Evolutionary conservation across 1,284 basidiomycete species (phyloP), one percentile per base, ranked within the genome.

Genomic region (Ganoderma resinaceum): DNA sequence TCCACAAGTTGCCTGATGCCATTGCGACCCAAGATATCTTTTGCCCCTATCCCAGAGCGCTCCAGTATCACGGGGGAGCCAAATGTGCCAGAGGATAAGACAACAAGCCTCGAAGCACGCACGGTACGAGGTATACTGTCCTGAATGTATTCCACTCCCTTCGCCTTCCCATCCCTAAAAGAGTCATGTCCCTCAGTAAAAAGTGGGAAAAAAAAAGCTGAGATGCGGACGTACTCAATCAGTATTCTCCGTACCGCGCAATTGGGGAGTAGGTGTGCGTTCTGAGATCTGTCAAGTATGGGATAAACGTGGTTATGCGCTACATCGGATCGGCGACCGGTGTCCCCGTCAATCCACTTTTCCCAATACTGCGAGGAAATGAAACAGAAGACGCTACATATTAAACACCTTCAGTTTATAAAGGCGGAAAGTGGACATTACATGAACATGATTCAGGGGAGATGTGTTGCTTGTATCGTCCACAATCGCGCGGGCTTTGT

Each of bases 261-360:
- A 6, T 77, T 76, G 0, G 75, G 73, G 0, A 74, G 40, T 31
- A 79, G 65, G 38, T 73, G 70, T 1, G 80, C 72, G 59, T 76
- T 75, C 6, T 66, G 69, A 31, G 72, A 70, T 40, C 71, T 60
- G 26, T 43, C 49, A 6, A 62, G 35, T 3, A 86, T 82, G 37
- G 84, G 85, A 73, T 91, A 91, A 16, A 91, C 77, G 70, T 86
- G 89, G 70, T 83, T 68, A 70, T 90, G 88, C 1, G 90, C 83
- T 3, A 85, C 75, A 72, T 91, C 89, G 0, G 85, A 90, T 12
- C 90, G 86, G 60, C 74, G 83, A 35, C 90, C 90, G 0, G 84
- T 88, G 35, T 79, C 71, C 0, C 70, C 76, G 69, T 89, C 83
- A n/a, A 90, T 82, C 74, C 85, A 90, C 72, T 87, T 84, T 58